Evolutionary conservation across 2,329 filamentous ascomycete genomes (phyloP), one percentile per base, ranked within the genome.

Genomic region (Ophiostoma sp.): DNA sequence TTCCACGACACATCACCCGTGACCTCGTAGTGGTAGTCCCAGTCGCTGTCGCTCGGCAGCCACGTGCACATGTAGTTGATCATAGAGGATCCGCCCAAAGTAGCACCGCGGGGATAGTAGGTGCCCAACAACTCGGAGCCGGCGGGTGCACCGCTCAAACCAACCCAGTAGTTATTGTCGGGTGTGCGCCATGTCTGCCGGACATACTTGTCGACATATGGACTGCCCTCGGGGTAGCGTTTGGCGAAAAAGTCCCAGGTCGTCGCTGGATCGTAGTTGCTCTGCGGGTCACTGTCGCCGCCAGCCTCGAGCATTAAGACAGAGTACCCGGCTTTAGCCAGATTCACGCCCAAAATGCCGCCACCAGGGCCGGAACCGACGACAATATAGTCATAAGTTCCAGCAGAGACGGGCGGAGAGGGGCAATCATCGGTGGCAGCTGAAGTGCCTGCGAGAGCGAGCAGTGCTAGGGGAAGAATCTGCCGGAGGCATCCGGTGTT

Each of bases 241-340:
- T 84, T 83, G 74, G 88, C 86, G 74, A 84, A 89, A 79, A 86
- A 88, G 79, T 88, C 85, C 87, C 87, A 89, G 68, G 82, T 80
- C 76, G 86, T 82, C n/a, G 82, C 82, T 19, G 82, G 80, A 74
- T 87, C 84, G 78, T 87, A 84, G 33, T 82, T 84, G 12, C 83
- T 83, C 69, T 83, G 82, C 31, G 83, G 82, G 59, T 82, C 82
- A 74, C 84, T 82, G 1, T 84, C 83, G 59, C 85, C 86, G 73
- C 86, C 87, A 31, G 86, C 87, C 76, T 88, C 87, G 61, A 88
- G 83, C 7, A 89, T 81, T 39, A 88, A 82, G 8, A 86, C 86
- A 73, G 83, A 86, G 79, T 86, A 84, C 70, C 87, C 87, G 31
- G 85, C 85, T 69, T 85, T 81, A 33, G 87, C 87, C 63, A 89